Percentiles rank a stretch among this genome's conserved stretches.
phyloP scores from a whole-genome alignment of 2,329 filamentous ascomycete genomes.

The Aspergillus fumigatus region DNA sequence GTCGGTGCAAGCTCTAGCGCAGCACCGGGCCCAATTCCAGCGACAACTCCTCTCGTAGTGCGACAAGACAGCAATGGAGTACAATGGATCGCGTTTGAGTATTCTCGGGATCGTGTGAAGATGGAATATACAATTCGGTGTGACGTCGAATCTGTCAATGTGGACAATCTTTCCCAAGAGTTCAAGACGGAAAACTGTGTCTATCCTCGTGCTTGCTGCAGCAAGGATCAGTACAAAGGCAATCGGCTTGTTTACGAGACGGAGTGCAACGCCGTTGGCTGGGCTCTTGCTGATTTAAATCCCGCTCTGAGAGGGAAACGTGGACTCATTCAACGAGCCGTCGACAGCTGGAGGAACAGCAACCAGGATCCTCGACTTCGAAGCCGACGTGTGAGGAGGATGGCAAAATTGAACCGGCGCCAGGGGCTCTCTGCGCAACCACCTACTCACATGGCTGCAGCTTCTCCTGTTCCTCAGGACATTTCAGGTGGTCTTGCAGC shows the following conservation, averaged over 20 bases:
- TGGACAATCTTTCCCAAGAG: constrained; percentile 75
- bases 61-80: constrained; percentile 94
- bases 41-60: constrained; percentile 90
- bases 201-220: constrained; percentile 89
- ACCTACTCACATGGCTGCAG: constrained; percentile 62
- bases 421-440: constrained; percentile 64
- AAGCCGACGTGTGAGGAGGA: constrained; percentile 84
- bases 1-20: constrained; percentile 76
- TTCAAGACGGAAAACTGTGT: constrained; percentile 99
- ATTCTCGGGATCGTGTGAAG: constrained; percentile 93
- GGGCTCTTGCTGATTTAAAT: constrained; percentile 92
- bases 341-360: constrained; percentile 98
- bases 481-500: constrained; percentile 60
- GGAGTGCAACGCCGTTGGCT: constrained; percentile 99
- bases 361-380: constrained; percentile 91
- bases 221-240: constrained; percentile 92
- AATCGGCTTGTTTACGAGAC: constrained; percentile 96
- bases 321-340: constrained; percentile 90
- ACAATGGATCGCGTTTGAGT: constrained; percentile 98
- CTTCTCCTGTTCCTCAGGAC: constrained; percentile 55
- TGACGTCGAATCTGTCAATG: constrained; percentile 93
- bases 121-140: constrained; percentile 99
- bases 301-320: constrained; percentile 86
- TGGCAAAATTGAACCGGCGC: constrained; percentile 92
- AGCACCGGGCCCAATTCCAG: constrained; percentile 91